phyloP scores from a whole-genome alignment of 129 eudicot genomes.

The Cynara cardunculus region DNA sequence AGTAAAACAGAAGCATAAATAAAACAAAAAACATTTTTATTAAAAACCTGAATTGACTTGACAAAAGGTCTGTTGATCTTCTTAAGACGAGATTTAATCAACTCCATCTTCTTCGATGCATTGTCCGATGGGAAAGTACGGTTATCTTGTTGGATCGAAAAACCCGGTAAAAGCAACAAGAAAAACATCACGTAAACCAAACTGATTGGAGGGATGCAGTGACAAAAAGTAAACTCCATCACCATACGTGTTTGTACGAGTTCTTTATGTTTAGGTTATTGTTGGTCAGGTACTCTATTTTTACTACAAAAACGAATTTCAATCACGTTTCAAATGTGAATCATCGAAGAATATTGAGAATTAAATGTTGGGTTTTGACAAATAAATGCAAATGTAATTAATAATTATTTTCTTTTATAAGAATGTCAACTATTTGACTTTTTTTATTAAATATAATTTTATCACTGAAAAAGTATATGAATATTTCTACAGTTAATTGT shows the following conservation, averaged over 20 bases:
- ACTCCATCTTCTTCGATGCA: background rate
- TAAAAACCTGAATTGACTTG: background rate
- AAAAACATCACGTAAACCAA: background rate
- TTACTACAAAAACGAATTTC: background rate
- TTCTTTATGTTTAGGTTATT: background rate
- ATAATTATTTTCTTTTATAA: background rate
- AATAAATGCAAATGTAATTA: background rate
- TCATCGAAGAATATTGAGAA: background rate
- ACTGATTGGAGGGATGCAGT: background rate
- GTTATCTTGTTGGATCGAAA: background rate
- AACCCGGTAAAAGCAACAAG: background rate
- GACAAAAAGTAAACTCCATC: background rate
- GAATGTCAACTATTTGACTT: background rate
- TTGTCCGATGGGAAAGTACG: background rate
- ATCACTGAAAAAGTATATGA: background rate
- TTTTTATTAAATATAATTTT: background rate
- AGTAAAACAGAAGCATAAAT: background rate
- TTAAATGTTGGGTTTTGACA: background rate
- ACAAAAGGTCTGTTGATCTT: background rate
- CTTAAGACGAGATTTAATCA: background rate
- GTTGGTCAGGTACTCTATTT: background rate
- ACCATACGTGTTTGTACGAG: background rate
- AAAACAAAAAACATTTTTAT: background rate
- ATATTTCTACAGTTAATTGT: background rate
- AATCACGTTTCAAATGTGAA: background rate